A percentile compares a stretch with the other conserved stretches of the same genome.
phyloP scores from a whole-genome alignment of 164 flowering plant genomes.

The Liquidambar formosana region DNA sequence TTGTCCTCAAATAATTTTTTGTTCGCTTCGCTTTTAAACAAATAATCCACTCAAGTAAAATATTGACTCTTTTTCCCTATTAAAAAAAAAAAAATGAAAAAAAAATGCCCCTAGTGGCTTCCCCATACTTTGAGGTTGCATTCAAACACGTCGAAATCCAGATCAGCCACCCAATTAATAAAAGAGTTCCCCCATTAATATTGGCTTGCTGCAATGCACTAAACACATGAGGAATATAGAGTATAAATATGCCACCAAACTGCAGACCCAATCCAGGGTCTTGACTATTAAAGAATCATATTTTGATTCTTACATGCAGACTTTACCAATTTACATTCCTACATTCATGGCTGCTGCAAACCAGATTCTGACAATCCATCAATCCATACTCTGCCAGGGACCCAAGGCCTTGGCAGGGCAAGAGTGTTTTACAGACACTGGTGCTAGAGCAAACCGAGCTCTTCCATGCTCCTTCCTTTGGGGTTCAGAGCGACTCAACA shows the following conservation, averaged over 20 bases:
- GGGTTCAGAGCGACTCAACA: background rate
- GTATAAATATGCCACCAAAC: background rate
- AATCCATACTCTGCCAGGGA: background rate
- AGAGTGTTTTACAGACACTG: background rate
- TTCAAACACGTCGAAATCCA: too few relatives aligned
- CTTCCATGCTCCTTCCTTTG: background rate
- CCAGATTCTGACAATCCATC: constrained; percentile 1
- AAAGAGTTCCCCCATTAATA: background rate
- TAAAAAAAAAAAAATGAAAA: too few relatives aligned
- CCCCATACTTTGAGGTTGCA: too few relatives aligned
- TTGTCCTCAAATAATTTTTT: too few relatives aligned
- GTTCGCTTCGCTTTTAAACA: too few relatives aligned
- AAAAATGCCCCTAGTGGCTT: too few relatives aligned
- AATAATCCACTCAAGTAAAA: too few relatives aligned
- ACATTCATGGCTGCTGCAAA: background rate
- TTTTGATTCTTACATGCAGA: constrained; percentile 7
- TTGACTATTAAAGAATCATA: constrained; percentile 3
- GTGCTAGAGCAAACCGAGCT: background rate
- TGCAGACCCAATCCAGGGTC: background rate
- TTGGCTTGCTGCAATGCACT: background rate
- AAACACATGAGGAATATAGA: background rate
- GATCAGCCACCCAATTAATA: too few relatives aligned
- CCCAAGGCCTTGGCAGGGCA: background rate
- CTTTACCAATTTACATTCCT: background rate
- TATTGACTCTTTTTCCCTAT: too few relatives aligned